phyloP scores from a whole-genome alignment of 495 filamentous ascomycete species.

The Oidiodendron maius region DNA sequence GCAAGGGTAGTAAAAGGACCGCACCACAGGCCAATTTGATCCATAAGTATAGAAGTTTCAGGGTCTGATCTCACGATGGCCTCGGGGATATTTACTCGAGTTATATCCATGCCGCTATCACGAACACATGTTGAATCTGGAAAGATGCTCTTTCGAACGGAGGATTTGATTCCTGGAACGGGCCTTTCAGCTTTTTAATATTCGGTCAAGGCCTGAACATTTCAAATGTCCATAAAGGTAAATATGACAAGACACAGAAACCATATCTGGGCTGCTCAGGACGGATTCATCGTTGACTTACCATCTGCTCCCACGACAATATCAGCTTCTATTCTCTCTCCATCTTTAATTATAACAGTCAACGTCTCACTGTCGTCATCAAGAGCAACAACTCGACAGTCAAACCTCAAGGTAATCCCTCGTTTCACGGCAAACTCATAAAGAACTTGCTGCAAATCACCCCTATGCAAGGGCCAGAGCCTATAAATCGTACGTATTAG shows the following conservation, averaged over 20 bases:
- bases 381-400: neutral
- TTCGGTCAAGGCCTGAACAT: neutral
- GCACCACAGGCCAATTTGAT: slow-evolving; percentile 1
- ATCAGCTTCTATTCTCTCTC: slow-evolving; percentile 7
- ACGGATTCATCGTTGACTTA: neutral
- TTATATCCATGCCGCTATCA: slow-evolving; percentile 8
- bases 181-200: neutral
- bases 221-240: neutral
- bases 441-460: slow-evolving; percentile 7
- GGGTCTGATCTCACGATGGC: slow-evolving; percentile 1
- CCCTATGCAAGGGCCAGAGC: slow-evolving; percentile 2
- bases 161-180: neutral
- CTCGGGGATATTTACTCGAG: neutral
- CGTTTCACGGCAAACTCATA: neutral
- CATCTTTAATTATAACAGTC: neutral
- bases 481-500: neutral
- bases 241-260: neutral
- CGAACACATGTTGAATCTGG: slow-evolving; percentile 1
- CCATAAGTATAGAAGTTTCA: slow-evolving; percentile 5
- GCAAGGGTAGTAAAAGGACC: slow-evolving; percentile 4
- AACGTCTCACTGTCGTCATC: neutral
- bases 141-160: neutral
- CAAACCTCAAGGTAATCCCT: slow-evolving; percentile 1
- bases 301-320: slow-evolving; percentile 11
- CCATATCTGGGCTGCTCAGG: neutral